Conservation (phyloP, 1,139 yeast species). For the Protomyces gravidus region DNA sequence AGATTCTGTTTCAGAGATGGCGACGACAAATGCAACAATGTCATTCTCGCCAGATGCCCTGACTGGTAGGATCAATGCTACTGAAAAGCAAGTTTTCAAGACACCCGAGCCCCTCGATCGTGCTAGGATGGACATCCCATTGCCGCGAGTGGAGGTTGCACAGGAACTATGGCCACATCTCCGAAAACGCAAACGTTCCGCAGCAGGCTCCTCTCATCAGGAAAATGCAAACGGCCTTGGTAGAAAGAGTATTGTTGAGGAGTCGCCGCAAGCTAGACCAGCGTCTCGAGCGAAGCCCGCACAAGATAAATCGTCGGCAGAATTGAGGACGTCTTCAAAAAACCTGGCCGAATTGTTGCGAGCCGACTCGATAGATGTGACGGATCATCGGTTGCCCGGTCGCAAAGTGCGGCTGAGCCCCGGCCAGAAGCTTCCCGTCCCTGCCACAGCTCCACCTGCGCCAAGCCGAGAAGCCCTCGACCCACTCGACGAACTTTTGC, state of each 20-base stretch:
- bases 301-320: too few relatives aligned
- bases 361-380: too few relatives aligned
- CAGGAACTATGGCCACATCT: conserved; percentile 9
- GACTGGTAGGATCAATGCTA: background rate
- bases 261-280: background rate
- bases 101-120: background rate
- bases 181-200: background rate
- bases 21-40: background rate
- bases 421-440: too few relatives aligned
- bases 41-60: background rate
- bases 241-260: background rate
- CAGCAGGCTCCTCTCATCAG: background rate
- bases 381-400: too few relatives aligned
- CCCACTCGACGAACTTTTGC: too few relatives aligned
- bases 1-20: background rate
- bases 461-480: too few relatives aligned
- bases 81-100: background rate
- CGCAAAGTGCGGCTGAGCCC: too few relatives aligned
- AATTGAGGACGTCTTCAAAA: too few relatives aligned
- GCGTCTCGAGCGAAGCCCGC: too few relatives aligned
- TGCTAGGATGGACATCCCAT: background rate
- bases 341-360: too few relatives aligned
- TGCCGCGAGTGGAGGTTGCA: conserved; percentile 2
- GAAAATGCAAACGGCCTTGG: too few relatives aligned
- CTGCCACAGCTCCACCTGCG: too few relatives aligned